Conservation (phyloP, 2,329 filamentous ascomycete genomes). For the Grosmannia clavigera region DNA sequence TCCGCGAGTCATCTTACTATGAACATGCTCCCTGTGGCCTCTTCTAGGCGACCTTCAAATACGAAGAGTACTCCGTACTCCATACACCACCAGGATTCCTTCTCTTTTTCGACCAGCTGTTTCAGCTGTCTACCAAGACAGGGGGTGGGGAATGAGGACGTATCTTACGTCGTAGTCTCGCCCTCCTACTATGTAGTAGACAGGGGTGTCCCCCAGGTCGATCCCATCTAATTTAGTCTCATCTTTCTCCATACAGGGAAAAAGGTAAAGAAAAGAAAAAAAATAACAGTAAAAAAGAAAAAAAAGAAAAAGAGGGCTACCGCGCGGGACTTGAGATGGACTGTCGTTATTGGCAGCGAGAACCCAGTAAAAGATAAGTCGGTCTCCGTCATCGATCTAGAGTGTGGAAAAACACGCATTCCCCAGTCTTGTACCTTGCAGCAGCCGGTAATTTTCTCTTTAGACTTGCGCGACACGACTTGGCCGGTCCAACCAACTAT, state of each 20-base stretch:
- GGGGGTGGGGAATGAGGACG: background rate
- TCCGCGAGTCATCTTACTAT: too few species aligned
- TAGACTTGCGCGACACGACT: background rate
- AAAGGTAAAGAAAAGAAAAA: background rate
- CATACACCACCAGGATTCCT: background rate
- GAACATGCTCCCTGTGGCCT: too few species aligned
- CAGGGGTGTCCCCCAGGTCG: slow-evolving; percentile 1
- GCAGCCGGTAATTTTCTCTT: background rate
- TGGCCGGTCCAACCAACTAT: background rate
- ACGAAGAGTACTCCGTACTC: background rate
- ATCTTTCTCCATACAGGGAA: background rate
- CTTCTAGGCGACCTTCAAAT: background rate
- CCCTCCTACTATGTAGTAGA: background rate
- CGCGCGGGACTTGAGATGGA: background rate
- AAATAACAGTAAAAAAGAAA: background rate
- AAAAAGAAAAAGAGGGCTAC: background rate
- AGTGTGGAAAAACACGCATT: background rate
- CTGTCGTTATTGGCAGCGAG: background rate
- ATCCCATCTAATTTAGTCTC: slow-evolving; percentile 7
- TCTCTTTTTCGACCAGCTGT: background rate
- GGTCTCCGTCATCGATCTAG: too few species aligned
- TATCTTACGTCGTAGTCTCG: background rate
- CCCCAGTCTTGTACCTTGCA: background rate
- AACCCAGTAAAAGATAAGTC: background rate
- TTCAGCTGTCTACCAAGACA: background rate